phyloP scores from a whole-genome alignment of 2,329 filamentous ascomycete genomes.

The Xylariales sp. region DNA sequence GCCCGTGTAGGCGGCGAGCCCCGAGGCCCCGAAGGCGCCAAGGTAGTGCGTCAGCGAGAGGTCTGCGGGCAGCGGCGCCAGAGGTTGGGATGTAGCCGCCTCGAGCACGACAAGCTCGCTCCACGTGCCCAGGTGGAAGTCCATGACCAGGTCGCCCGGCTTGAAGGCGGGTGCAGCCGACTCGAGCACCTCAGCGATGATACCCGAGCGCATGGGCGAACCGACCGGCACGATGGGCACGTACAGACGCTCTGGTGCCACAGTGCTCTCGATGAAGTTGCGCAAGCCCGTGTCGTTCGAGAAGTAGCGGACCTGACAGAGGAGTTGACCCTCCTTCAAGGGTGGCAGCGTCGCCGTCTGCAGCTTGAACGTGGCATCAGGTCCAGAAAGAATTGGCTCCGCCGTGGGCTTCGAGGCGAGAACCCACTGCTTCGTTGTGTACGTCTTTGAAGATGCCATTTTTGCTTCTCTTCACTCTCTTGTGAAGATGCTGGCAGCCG shows the following conservation, averaged over 20 bases:
- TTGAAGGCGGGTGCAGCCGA: constrained; percentile 14
- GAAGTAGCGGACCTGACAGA: constrained; percentile 19
- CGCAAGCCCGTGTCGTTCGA: constrained; percentile 25
- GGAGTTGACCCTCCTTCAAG: constrained; percentile 19
- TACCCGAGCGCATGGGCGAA: constrained; percentile 20
- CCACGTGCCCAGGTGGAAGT: constrained; percentile 20
- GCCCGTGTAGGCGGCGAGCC: constrained; percentile 6
- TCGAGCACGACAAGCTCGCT: constrained; percentile 20
- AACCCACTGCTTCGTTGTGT: constrained; percentile 22
- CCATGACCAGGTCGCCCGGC: constrained; percentile 18
- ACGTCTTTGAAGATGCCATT: no score
- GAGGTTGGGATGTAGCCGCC: constrained; percentile 13
- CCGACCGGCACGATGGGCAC: constrained; percentile 18
- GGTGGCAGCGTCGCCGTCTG: constrained; percentile 17
- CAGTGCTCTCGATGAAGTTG: constrained; percentile 21
- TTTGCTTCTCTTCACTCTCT: no score
- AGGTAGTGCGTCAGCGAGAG: constrained; percentile 21
- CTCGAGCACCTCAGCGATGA: constrained; percentile 23
- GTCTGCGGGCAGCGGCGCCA: constrained; percentile 14
- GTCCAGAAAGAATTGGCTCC: constrained; percentile 18
- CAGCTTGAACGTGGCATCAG: constrained; percentile 22
- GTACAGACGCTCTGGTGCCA: constrained; percentile 20
- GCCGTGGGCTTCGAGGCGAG: constrained; percentile 19
- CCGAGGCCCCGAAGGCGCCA: constrained; percentile 21
- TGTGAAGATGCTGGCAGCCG: no score